Percentiles rank a stretch among this genome's conserved stretches.
Evolutionary conservation across 768 basidiomycete species (phyloP).

Genomic region (Kondoa subrosea): DNA sequence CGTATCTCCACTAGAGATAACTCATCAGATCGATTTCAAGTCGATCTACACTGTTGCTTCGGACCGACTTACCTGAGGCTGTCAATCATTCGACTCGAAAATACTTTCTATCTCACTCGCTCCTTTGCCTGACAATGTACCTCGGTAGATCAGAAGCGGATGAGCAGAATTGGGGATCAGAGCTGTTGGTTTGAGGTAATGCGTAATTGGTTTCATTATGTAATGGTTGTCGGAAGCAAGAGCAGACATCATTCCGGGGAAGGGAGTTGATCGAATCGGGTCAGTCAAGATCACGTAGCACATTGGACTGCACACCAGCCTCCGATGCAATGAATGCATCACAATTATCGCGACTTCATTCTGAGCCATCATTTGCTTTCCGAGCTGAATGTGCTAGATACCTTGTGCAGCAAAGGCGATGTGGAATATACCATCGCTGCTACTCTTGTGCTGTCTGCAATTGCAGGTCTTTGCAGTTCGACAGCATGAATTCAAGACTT

Average conservation of each 20-base stretch:
- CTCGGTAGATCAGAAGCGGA: background rate
- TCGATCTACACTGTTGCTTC: background rate
- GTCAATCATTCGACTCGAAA: background rate
- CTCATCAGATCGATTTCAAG: too few species aligned
- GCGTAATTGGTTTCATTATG: background rate
- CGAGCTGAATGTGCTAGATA: background rate
- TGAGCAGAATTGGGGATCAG: background rate
- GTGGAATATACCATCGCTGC: constrained; percentile 1
- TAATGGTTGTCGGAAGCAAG: too few species aligned
- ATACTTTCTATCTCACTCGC: background rate
- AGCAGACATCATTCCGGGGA: too few species aligned
- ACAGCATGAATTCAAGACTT: constrained; percentile 79
- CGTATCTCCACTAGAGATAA: background rate
- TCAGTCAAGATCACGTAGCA: too few species aligned
- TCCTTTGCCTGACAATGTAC: background rate
- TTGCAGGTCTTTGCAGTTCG: constrained; percentile 29
- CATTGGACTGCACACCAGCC: too few species aligned
- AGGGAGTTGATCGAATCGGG: too few species aligned
- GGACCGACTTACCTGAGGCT: background rate
- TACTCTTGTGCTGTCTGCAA: background rate
- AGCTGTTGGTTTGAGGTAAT: background rate
- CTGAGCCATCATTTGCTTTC: too few species aligned
- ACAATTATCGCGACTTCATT: too few species aligned
- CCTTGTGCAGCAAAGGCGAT: background rate
- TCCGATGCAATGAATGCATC: too few species aligned